Evolutionary conservation across 345 rosid genomes (phyloP).

Genomic region (Mallotus nudiflorus): DNA sequence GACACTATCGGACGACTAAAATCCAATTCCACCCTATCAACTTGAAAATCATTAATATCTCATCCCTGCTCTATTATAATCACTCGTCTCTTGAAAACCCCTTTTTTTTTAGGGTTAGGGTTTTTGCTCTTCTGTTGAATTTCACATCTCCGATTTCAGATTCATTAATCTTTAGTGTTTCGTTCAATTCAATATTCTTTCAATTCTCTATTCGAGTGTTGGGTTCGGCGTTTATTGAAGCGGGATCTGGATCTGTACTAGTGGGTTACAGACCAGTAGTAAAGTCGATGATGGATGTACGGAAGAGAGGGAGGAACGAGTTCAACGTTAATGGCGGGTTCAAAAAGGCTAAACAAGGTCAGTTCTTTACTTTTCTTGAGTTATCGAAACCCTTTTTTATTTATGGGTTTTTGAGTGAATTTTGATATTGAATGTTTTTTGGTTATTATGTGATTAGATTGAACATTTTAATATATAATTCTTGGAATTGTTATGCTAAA

Average conservation of each 20-base stretch:
- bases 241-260: constrained; percentile 39
- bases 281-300: constrained; percentile 47
- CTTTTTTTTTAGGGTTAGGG: constrained; percentile 34
- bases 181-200: not conserved
- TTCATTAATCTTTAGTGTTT: not conserved
- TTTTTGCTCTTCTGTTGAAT: constrained; percentile 11
- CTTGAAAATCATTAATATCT: not conserved
- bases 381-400: too few species aligned
- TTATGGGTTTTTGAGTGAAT: not conserved
- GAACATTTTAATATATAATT: not conserved
- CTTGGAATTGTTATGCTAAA: not conserved
- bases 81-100: constrained; percentile 15
- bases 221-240: not conserved
- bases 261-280: not conserved
- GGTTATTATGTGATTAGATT: not conserved
- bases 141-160: not conserved
- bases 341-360: constrained; percentile 65
- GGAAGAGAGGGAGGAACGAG: constrained; percentile 66
- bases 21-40: too few species aligned
- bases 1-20: too few species aligned
- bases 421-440: not conserved
- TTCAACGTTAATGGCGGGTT: constrained; percentile 51
- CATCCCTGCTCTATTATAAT: not conserved
- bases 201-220: not conserved
- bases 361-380: not conserved